Conservation (phyloP, 169 alveolate genomes). For the Babesia caballi region DNA sequence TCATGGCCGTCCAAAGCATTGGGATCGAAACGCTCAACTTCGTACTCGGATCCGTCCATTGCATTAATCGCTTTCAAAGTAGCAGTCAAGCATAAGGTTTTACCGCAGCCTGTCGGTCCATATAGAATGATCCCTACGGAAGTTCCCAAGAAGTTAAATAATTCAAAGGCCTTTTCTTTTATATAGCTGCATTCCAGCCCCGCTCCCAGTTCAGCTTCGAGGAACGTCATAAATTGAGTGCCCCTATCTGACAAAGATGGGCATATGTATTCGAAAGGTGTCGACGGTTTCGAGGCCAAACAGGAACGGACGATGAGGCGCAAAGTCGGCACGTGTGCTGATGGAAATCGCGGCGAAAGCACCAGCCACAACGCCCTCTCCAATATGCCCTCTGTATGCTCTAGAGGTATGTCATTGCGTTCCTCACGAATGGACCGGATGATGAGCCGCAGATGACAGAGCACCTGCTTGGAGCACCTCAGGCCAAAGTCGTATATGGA, state of each 20-base stretch:
- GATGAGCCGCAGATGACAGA: slow-evolving; percentile 79
- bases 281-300: background rate
- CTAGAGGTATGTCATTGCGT: background rate
- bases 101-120: slow-evolving; percentile 38
- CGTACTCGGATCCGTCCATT: background rate
- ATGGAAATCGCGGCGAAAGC: background rate
- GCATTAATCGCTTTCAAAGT: background rate
- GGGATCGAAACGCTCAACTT: slow-evolving; percentile 36
- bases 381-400: background rate
- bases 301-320: background rate
- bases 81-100: slow-evolving; percentile 4
- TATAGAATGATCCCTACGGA: slow-evolving; percentile 10
- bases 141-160: slow-evolving; percentile 2
- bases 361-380: background rate
- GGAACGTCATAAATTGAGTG: background rate
- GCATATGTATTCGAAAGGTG: too few relatives aligned
- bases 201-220: background rate
- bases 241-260: background rate
- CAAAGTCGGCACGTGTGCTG: background rate
- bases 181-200: background rate
- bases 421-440: too few relatives aligned
- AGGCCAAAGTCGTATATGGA: slow-evolving; percentile 98
- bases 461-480: slow-evolving; percentile 93
- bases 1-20: slow-evolving; percentile 18
- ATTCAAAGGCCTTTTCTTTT: slow-evolving; percentile 10